Percentiles rank a stretch among this genome's conserved stretches.
Conservation (phyloP, 805 yeast genomes). For the Tetrapisispora namnaoensis region DNA sequence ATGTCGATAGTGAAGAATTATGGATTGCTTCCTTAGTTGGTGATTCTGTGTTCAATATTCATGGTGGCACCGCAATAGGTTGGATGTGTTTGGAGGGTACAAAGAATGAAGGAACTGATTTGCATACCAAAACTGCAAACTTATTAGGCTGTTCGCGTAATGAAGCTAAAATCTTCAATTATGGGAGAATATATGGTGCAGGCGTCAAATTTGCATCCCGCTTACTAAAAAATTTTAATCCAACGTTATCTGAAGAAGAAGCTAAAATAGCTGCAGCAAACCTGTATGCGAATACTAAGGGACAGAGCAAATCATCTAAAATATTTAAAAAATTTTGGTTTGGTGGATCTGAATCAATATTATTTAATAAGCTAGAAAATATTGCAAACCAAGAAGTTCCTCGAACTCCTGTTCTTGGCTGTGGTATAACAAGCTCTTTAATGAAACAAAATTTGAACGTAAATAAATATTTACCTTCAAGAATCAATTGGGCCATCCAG, state of each 20-base stretch:
- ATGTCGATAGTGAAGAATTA: constrained; percentile 94
- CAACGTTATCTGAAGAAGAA: constrained; percentile 51
- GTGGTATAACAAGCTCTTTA: constrained; percentile 83
- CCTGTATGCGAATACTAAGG: constrained; percentile 78
- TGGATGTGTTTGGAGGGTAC: constrained; percentile 99
- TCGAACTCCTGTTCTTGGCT: constrained; percentile 84
- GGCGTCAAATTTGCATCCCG: constrained; percentile 85
- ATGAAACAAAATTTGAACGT: constrained; percentile 49
- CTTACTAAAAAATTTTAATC: constrained; percentile 75
- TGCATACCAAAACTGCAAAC: constrained; percentile 87
- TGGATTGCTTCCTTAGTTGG: constrained; percentile 97
- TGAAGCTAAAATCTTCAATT: constrained; percentile 92
- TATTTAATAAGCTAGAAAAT: constrained; percentile 79
- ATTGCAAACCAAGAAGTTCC: constrained; percentile 79
- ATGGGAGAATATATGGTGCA: constrained; percentile 96
- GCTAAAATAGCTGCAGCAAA: constrained; percentile 56
- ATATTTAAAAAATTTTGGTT: constrained; percentile 41
- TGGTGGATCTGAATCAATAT: constrained; percentile 91
- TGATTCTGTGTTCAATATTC: constrained; percentile 78
- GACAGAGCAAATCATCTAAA: constrained; percentile 35
- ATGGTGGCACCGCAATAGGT: constrained; percentile 94
- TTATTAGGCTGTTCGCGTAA: constrained; percentile 82
- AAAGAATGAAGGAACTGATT: constrained; percentile 81
- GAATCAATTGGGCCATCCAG: constrained; percentile 97
- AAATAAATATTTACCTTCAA: constrained; percentile 67